These are phyloP conservation scores for Coniferiporia weirii DNA, from an alignment of 1,284 basidiomycete genomes.

Conservation along the genomic window DNA sequence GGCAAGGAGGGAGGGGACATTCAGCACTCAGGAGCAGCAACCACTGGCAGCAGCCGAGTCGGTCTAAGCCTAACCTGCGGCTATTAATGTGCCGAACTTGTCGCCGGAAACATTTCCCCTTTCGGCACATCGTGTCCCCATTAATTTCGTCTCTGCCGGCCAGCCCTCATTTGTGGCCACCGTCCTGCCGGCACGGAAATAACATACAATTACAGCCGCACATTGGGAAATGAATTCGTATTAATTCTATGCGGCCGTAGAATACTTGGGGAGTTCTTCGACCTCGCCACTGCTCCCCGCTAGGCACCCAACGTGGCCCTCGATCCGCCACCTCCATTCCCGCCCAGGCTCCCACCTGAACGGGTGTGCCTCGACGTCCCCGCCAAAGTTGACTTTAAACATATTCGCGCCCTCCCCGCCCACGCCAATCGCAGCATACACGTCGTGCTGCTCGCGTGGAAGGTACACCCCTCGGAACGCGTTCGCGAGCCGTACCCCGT, in stretches of 20 bases:
- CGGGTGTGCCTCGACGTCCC: conserved; percentile 25
- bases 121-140: no score
- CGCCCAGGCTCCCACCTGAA: conserved; percentile 62
- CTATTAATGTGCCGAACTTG: no score
- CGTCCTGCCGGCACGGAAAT: no score
- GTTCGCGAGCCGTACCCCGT: conserved; percentile 50
- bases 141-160: no score
- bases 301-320: conserved; percentile 48
- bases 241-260: background rate
- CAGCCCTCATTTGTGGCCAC: no score
- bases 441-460: conserved; percentile 45
- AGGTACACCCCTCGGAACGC: conserved; percentile 58
- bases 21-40: no score
- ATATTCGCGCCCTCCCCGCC: conserved; percentile 40
- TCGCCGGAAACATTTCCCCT: no score
- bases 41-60: no score
- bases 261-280: conserved; percentile 31
- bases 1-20: background rate
- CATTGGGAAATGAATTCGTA: background rate
- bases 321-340: conserved; percentile 54
- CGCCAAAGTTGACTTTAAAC: conserved; percentile 63
- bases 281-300: conserved; percentile 20
- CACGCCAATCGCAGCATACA: conserved; percentile 61
- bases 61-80: no score
- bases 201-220: no score